Evolutionary conservation across 352 stramenopile species (phyloP), one percentile per base, ranked within the genome.

Genomic region (Globisporangium uncinulatum): DNA sequence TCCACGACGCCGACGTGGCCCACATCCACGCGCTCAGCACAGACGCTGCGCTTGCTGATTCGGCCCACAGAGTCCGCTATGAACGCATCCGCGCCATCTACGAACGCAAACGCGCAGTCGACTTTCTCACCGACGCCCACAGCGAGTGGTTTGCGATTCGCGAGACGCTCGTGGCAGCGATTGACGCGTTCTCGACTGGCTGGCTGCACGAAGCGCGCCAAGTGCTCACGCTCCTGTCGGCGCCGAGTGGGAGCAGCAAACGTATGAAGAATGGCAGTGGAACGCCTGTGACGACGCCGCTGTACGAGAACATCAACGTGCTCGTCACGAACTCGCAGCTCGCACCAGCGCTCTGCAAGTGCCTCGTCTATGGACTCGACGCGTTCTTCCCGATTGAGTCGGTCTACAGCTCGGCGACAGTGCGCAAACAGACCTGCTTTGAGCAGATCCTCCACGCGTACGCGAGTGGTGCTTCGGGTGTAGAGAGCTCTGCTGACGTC

Each of bases 291-390:
- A 29, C 24, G 24, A 29, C 24, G 24, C 24, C 56, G 6, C 54
- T 74, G 17, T 73, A 80, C 43, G 75, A 86, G 56, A 75, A 84
- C 37, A 63, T 88, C 34, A 93, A 93, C 50, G 68, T 93, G 17
- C 64, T 93, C 53, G 83, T 93, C 24, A 93, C 83, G 54, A 93
- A 93, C 64, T 87, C 83, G 29, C 83, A 91, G 54, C 65, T 93
- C 14, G 78, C 85, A 37, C 83, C 83, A 20, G 83, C 81, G 46
- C 65, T 93, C 36, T 93, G 83, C 69, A 93, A 93, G 65, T 90
- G 79, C 53, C 67, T 93, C 29, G 87, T 93, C 62, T 93, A 93
- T 64, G 66, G 84, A 46, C 67, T 93, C 41, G 77, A 93, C 54
- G 32, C 66, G 21, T 89, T 79, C 50, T 93, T 93, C 54, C 76